These are phyloP conservation scores for Stereocaulon alpinum DNA, from an alignment of 495 filamentous ascomycete species.

Conservation along the genomic window DNA sequence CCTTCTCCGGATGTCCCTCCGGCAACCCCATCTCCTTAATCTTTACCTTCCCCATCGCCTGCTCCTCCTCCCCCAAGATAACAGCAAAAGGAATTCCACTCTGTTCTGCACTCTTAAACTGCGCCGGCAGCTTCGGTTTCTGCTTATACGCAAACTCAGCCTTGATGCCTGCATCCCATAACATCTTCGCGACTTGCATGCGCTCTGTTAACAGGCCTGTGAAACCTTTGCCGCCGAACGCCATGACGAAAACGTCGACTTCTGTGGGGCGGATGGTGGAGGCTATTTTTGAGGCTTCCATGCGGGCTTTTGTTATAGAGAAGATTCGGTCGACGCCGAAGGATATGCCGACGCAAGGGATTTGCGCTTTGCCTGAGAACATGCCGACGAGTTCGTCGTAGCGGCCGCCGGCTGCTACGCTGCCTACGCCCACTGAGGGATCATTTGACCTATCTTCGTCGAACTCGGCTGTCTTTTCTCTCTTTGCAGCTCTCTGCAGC, in stretches of 20 bases:
- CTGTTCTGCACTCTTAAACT: conserved; percentile 72
- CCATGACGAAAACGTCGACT: conserved; percentile 85
- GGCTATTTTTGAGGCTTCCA: conserved; percentile 46
- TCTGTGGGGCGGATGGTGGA: conserved; percentile 54
- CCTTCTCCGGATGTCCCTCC: conserved; percentile 76
- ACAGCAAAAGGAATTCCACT: conserved; percentile 62
- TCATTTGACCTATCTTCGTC: conserved; percentile 80
- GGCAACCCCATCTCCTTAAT: conserved; percentile 76
- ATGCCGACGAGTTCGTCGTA: conserved; percentile 92
- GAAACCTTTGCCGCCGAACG: conserved; percentile 81
- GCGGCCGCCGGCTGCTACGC: conserved; percentile 79
- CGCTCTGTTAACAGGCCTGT: conserved; percentile 70
- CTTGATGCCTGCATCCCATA: conserved; percentile 77
- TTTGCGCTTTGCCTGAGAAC: conserved; percentile 73
- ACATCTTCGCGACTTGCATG: conserved; percentile 57
- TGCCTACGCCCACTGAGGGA: conserved; percentile 73
- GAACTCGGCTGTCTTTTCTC: conserved; percentile 42
- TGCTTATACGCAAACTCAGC: conserved; percentile 70
- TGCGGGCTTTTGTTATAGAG: conserved; percentile 72
- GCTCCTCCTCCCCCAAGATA: conserved; percentile 73
- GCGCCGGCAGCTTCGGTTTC: conserved; percentile 66
- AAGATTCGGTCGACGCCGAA: conserved; percentile 96
- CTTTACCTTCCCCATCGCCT: conserved; percentile 62
- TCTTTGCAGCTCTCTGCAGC: conserved; percentile 45
- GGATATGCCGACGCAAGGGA: conserved; percentile 88